Base-by-base conservation (phyloP, 1,284 basidiomycete species). In the Malassezia yamatoensis region DNA sequence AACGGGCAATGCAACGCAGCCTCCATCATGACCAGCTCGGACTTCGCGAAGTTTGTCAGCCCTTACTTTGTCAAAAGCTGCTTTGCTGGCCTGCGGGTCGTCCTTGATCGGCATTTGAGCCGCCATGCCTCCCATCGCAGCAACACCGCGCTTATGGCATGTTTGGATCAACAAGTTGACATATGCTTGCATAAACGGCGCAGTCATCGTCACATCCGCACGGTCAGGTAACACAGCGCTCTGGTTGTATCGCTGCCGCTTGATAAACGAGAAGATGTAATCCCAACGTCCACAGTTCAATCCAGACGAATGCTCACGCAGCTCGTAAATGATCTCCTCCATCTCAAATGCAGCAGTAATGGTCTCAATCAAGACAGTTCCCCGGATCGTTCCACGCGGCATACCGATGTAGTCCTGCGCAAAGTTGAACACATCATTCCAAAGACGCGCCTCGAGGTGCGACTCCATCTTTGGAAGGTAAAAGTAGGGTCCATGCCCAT, bases 211-310 rank as follows among this genome's bases (percentile, higher is more conserved):
- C 54, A 99, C 90, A 75, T 91, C 87, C 61, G 88, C 86, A 61
- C 94, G 85, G 78, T 98, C 93, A 40, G 94, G 93, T 42, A 99
- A 81, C 55, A 74, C 67, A 39, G 67, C 60, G 44, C 59, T 61
- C 55, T 59, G 60, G 65, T 66, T 64, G 68, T 68, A 74, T 46
- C 72, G 68, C 68, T 74, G 72, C 21, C 72, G 70, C 67, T 74
- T 99, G 82, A 99, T 96, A 78, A 77, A 77, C 16, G 75, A 76
- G 64, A 78, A 78, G 65, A 91, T 93, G 79, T 94, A 98, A 75
- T 98, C 91, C 93, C 94, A 96, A 78, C 93, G 83, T 72, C 93
- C 93, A 77, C 93, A 99, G 80, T 99, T 99, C 75, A 99, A 79
- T 39, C 94, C 93, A 33, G 88, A 81, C 1, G 91, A 96, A 76